Conservation (phyloP, 2,329 filamentous ascomycete genomes). For the Trichoderma simmonsii region DNA sequence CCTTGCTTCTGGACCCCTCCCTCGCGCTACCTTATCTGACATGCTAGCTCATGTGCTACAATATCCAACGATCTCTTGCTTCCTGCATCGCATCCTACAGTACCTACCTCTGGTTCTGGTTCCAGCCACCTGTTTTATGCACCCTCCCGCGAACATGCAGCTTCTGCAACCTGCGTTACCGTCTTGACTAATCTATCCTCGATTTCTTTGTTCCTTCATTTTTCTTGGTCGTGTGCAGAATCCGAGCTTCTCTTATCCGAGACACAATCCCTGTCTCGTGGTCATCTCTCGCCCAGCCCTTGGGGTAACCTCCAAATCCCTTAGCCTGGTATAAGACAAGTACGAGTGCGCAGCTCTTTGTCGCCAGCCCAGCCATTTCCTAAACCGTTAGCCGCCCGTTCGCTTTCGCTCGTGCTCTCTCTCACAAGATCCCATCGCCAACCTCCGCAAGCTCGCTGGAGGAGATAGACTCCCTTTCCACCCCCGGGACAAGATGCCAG, state of each 20-base stretch:
- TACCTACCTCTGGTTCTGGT: neutral
- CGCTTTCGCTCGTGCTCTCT: neutral
- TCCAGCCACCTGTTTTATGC: neutral
- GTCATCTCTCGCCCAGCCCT: neutral
- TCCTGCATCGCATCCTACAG: neutral
- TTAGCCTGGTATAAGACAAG: neutral
- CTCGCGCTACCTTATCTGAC: neutral
- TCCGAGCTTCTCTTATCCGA: neutral
- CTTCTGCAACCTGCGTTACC: neutral
- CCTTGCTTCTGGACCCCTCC: neutral
- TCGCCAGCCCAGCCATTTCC: neutral
- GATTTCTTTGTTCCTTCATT: neutral
- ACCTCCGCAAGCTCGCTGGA: slow-evolving; percentile 2
- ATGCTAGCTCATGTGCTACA: neutral
- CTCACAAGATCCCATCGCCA: neutral
- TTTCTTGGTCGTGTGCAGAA: neutral
- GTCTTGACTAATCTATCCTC: neutral
- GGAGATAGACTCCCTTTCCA: neutral
- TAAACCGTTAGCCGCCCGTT: neutral
- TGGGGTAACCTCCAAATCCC: neutral
- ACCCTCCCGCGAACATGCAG: neutral
- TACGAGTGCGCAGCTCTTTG: neutral
- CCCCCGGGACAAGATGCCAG: neutral
- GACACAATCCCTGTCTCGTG: neutral
- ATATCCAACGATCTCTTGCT: neutral